A percentile compares a stretch with the other conserved stretches of the same genome.
Conservation (phyloP, 169 alveolate genomes). For the Plasmodium coatneyi region DNA sequence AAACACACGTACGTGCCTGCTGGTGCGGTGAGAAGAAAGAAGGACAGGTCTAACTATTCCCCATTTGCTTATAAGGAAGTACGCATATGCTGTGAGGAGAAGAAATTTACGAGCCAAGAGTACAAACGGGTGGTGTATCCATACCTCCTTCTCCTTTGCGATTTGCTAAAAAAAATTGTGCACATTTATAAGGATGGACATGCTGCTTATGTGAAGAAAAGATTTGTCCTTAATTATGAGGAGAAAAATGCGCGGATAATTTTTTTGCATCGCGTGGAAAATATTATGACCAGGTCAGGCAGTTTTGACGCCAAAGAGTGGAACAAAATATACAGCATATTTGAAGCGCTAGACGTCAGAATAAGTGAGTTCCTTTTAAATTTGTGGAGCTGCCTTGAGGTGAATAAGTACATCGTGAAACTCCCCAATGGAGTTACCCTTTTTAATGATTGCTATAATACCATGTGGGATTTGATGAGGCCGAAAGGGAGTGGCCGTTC, state of each 20-base stretch:
- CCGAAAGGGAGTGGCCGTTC: background rate
- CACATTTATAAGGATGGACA: constrained; percentile 28
- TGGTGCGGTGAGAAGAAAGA: background rate
- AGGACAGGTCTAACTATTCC: background rate
- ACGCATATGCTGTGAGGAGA: constrained; percentile 16
- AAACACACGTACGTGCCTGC: background rate
- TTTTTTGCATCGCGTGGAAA: constrained; percentile 34
- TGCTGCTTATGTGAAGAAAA: background rate
- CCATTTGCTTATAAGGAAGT: constrained; percentile 56
- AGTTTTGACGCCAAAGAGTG: constrained; percentile 69
- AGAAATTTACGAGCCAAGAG: constrained; percentile 21
- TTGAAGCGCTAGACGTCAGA: constrained; percentile 28
- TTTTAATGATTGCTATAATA: constrained; percentile 13
- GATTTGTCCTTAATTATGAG: constrained; percentile 15
- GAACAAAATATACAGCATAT: constrained; percentile 40
- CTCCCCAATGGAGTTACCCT: background rate
- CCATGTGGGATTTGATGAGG: background rate
- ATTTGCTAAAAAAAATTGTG: constrained; percentile 22
- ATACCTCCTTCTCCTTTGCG: constrained; percentile 41
- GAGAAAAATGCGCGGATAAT: background rate
- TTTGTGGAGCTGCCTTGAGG: constrained; percentile 9
- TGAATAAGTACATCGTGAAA: background rate
- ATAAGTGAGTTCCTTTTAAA: constrained; percentile 5
- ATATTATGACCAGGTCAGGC: constrained; percentile 66
- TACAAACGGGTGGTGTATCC: constrained; percentile 32